Evolutionary conservation across 257 asterid species (phyloP).

Genomic region (Linaria vulgaris): DNA sequence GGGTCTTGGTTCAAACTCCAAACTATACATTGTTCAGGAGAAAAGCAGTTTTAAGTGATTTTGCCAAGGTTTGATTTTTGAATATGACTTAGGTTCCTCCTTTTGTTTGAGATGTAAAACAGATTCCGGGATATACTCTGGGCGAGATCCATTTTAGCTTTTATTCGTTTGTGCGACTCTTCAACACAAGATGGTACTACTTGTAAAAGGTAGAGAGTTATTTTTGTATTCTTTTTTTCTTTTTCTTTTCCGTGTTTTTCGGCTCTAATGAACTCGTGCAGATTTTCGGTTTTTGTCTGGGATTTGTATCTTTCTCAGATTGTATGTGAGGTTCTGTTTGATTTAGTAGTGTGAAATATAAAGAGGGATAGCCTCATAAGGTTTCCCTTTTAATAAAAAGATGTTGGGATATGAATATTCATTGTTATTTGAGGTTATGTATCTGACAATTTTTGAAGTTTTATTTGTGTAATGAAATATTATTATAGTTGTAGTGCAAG

Average conservation of each 20-base stretch:
- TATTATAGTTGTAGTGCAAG: slow-evolving; percentile 3
- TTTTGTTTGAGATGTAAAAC: slow-evolving; percentile 64
- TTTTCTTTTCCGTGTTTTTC: not conserved
- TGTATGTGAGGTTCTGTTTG: slow-evolving; percentile 61
- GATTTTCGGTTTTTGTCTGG: slow-evolving; percentile 33
- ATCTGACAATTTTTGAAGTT: slow-evolving; percentile 22
- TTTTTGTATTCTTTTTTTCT: slow-evolving; percentile 34
- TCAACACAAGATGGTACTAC: slow-evolving; percentile 46
- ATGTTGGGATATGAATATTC: slow-evolving; percentile 32
- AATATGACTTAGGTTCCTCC: slow-evolving; percentile 40
- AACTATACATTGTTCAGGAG: slow-evolving; percentile 27
- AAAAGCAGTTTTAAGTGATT: slow-evolving; percentile 36
- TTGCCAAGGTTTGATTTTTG: slow-evolving; percentile 41
- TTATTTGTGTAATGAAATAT: slow-evolving; percentile 29
- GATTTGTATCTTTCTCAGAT: slow-evolving; percentile 47
- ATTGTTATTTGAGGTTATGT: slow-evolving; percentile 28
- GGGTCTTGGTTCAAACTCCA: slow-evolving; percentile 36
- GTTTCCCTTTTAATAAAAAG: slow-evolving; percentile 52
- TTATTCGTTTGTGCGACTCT: slow-evolving; percentile 49
- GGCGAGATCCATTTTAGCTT: slow-evolving; percentile 44
- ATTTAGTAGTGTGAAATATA: slow-evolving; percentile 54
- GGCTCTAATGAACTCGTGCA: slow-evolving; percentile 20
- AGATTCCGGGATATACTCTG: slow-evolving; percentile 57
- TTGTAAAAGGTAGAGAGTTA: slow-evolving; percentile 47
- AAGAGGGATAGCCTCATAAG: slow-evolving; percentile 45